Conservation (phyloP, 345 rosid genomes). For the Streptanthus diversifolius region DNA sequence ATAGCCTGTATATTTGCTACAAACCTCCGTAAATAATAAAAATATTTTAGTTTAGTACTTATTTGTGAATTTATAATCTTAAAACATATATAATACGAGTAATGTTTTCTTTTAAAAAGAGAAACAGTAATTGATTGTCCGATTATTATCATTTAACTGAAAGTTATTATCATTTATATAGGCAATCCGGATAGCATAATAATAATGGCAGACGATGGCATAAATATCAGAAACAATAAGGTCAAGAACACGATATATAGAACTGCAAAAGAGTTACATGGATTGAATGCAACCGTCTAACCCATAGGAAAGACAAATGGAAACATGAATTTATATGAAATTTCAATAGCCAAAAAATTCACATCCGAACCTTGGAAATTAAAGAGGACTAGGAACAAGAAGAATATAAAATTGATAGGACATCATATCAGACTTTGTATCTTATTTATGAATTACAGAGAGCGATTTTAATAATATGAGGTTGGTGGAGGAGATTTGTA, state of each 20-base stretch:
- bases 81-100: too few species aligned
- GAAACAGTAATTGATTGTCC: too few species aligned
- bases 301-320: background rate
- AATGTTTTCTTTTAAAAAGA: too few species aligned
- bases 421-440: background rate
- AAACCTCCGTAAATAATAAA: too few species aligned
- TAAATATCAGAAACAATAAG: background rate
- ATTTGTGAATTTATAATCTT: too few species aligned
- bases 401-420: background rate
- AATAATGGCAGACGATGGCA: background rate
- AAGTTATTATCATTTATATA: background rate
- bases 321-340: background rate
- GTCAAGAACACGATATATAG: background rate
- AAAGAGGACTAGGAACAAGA: background rate
- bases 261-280: constrained; percentile 2
- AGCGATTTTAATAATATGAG: background rate
- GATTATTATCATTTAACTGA: background rate
- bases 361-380: background rate
- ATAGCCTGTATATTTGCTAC: too few species aligned
- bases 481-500: constrained; percentile 12
- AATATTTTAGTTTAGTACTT: too few species aligned
- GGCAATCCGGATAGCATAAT: background rate
- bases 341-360: background rate
- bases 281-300: background rate
- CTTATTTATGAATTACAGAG: background rate